These are phyloP conservation scores for Pascua guehoae DNA, from an alignment of 1,284 basidiomycete genomes.

Conservation along the genomic window DNA sequence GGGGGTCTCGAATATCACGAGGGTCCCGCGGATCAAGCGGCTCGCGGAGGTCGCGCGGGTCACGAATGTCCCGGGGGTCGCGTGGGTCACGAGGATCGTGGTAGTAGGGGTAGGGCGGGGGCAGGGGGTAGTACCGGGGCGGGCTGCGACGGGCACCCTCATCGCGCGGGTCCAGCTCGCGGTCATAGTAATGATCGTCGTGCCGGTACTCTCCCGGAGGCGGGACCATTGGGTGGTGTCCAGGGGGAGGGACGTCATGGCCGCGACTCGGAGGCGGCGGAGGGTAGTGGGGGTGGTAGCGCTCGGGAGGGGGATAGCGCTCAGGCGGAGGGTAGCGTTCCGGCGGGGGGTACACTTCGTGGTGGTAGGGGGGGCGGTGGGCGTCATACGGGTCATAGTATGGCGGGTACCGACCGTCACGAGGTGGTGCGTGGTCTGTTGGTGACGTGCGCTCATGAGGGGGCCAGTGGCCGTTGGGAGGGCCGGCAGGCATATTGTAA, in stretches of 20 bases:
- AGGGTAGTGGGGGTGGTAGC: slow-evolving; percentile 14
- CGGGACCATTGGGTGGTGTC: not conserved
- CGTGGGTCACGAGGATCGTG: slow-evolving; percentile 10
- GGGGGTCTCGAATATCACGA: slow-evolving; percentile 1
- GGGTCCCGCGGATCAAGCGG: not conserved
- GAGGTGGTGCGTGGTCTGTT: not conserved
- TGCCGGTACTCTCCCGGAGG: slow-evolving; percentile 12
- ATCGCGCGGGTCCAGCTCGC: slow-evolving; percentile 8
- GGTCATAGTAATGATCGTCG: slow-evolving; percentile 16
- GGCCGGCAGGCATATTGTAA: not conserved
- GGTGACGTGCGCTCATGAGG: not conserved
- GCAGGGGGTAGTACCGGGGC: slow-evolving; percentile 5
- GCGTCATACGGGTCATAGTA: slow-evolving; percentile 18
- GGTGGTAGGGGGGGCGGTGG: slow-evolving; percentile 11
- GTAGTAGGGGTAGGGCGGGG: slow-evolving; percentile 10
- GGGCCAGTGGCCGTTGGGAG: not conserved
- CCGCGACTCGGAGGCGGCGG: slow-evolving; percentile 4
- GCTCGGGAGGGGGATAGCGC: slow-evolving; percentile 6
- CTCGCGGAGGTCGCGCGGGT: slow-evolving; percentile 5
- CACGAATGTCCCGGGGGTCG: slow-evolving; percentile 5
- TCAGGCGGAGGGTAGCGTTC: slow-evolving; percentile 8
- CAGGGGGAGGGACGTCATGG: slow-evolving; percentile 3
- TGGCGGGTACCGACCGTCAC: slow-evolving; percentile 12
- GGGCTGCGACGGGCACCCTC: not conserved
- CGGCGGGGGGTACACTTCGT: slow-evolving; percentile 13